Base-by-base conservation (phyloP, 805 yeast genomes). In the Pichia nanzhaoensis region DNA sequence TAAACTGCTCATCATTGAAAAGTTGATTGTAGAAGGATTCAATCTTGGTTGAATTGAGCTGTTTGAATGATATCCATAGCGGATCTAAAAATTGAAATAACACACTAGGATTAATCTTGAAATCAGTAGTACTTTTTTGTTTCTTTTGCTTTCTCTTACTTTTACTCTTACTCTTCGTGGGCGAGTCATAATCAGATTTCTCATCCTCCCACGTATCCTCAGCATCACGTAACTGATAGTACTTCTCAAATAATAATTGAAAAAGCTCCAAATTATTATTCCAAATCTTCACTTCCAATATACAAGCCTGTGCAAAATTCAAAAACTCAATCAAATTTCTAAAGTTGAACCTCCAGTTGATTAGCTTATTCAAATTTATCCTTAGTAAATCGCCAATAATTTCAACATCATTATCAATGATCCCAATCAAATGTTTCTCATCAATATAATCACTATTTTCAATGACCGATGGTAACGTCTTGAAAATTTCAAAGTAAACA, bases 321-420 rank as follows among this genome's bases (percentile, higher is more conserved):
- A 63, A 47, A 22, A 63, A 52, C 48, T 61, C 64, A 40, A 61
- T 51, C 16, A 61, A 44, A 17, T 47, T 54, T 33, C 54, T 53
- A 46, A 59, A 53, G 35, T 59, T 51, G 41, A 44, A 54, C 36
- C 64, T 55, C 65, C 65, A 62, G 22, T 59, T 49, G 21, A 60
- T 57, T 24, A 62, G 48, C 40, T 52, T 54, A 37, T 57, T 56
- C 34, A 62, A 49, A 47, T 55, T 59, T 14, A 44, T 39, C 14
- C 63, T 45, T 16, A 56, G 39, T 39, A 55, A 48, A 4, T 51
- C 48, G 10, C 59, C 60, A 36, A 57, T 48, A 3, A 37, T 42
- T 9, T 47, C 47, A n/a, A 53, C 46, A 30, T 61, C 54, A 21
- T 52, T 47, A 1, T 48, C 36, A 9, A 54, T 5, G n/a, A 59